phyloP scores from a whole-genome alignment of 805 yeast species.

The Sugiyamaella americana region DNA sequence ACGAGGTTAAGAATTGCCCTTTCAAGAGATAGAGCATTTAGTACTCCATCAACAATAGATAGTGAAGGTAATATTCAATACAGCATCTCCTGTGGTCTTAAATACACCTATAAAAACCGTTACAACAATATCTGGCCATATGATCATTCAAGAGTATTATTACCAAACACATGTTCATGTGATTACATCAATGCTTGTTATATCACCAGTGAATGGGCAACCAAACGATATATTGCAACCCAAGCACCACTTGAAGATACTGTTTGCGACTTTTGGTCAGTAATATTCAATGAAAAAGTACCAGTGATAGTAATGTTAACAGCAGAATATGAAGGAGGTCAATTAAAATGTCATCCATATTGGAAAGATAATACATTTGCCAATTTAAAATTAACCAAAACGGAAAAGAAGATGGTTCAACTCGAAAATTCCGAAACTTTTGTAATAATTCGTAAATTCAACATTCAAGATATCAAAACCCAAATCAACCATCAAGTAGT shows the following conservation, averaged over 20 bases:
- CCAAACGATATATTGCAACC: conserved; percentile 67
- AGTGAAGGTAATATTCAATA: conserved; percentile 32
- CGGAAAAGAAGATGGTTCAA: conserved; percentile 20
- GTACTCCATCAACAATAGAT: conserved; percentile 8
- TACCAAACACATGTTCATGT: conserved; percentile 23
- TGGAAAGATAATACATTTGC: conserved; percentile 62
- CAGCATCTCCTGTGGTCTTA: conserved; percentile 66
- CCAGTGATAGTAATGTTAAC: conserved; percentile 74
- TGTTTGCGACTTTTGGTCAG: conserved; percentile 78
- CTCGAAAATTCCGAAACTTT: conserved; percentile 17
- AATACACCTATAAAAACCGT: conserved; percentile 73
- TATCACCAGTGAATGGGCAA: conserved; percentile 37
- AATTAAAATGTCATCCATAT: conserved; percentile 78
- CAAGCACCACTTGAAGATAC: conserved; percentile 87
- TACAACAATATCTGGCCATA: conserved; percentile 85
- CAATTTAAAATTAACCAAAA: conserved; percentile 23
- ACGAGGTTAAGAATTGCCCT: conserved; percentile 51
- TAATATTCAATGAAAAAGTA: conserved; percentile 58
- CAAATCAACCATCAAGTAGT: conserved; percentile 40
- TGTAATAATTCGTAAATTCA: conserved; percentile 40
- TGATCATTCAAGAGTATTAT: conserved; percentile 75
- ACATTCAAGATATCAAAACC: conserved; percentile 29
- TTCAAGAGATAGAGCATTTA: conserved; percentile 17
- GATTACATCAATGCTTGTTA: conserved; percentile 88
- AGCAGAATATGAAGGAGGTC: conserved; percentile 70